phyloP scores from a whole-genome alignment of 164 flowering plant genomes.

The Berberis thunbergii region DNA sequence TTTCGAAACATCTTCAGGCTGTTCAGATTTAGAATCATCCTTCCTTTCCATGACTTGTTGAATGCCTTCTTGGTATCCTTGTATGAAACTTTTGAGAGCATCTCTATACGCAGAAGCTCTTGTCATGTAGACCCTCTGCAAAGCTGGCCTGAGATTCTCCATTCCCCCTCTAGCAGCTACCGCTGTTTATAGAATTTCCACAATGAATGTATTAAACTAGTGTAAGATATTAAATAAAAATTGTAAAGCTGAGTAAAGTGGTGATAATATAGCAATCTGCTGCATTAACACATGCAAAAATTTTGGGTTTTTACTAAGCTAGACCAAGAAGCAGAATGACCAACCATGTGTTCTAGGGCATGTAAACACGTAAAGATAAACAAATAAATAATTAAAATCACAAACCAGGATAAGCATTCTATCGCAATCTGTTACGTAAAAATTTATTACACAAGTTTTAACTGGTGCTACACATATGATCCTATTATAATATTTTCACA shows the following conservation, averaged over 20 bases:
- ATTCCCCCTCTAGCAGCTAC: conserved; percentile 97
- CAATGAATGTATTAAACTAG: conserved; percentile 1
- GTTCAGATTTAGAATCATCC: conserved; percentile 35
- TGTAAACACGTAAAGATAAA: too few relatives aligned
- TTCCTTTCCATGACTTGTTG: conserved; percentile 64
- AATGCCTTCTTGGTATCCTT: conserved; percentile 85
- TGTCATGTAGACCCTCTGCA: conserved; percentile 86
- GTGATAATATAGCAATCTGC: too few relatives aligned
- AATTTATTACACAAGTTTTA: too few relatives aligned
- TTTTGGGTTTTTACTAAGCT: too few relatives aligned
- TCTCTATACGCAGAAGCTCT: conserved; percentile 83
- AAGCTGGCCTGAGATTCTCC: conserved; percentile 83
- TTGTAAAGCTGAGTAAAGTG: neutral
- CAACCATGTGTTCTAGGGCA: too few relatives aligned
- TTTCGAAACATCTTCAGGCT: conserved; percentile 24
- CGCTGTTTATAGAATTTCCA: conserved; percentile 29
- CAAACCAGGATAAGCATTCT: too few relatives aligned
- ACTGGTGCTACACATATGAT: too few relatives aligned
- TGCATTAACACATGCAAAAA: too few relatives aligned
- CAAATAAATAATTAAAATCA: too few relatives aligned
- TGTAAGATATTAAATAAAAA: neutral
- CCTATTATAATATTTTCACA: too few relatives aligned
- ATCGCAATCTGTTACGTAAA: too few relatives aligned
- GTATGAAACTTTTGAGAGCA: conserved; percentile 74
- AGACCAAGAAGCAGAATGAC: too few relatives aligned